Conservation (phyloP, 225 moss, liverwort and hornwort species). For the Thuidium tamariscinum region DNA sequence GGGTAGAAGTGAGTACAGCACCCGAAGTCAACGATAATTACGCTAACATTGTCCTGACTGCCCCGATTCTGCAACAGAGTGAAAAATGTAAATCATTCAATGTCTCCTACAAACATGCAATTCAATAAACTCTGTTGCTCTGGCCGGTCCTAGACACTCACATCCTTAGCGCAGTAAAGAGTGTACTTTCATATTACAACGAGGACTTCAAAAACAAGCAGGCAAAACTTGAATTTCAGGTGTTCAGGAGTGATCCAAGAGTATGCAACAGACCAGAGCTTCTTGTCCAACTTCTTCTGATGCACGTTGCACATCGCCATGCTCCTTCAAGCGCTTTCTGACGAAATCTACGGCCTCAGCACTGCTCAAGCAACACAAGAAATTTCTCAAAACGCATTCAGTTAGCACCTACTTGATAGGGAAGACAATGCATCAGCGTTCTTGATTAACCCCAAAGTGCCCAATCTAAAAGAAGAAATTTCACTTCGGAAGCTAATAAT, state of each 20-base stretch:
- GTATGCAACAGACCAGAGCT: conserved; percentile 50
- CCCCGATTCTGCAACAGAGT: conserved; percentile 47
- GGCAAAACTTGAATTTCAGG: neutral
- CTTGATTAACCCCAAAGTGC: neutral
- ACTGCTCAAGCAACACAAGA: conserved; percentile 28
- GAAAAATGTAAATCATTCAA: neutral
- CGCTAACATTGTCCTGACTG: conserved; percentile 70
- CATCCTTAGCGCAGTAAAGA: neutral
- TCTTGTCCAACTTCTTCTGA: conserved; percentile 68
- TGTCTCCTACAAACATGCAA: neutral
- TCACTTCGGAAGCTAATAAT: neutral
- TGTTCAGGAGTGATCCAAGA: neutral
- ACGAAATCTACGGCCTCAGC: conserved; percentile 71
- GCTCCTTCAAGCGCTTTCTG: conserved; percentile 57
- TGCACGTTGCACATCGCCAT: conserved; percentile 74
- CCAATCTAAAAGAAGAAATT: neutral
- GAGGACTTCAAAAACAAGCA: neutral
- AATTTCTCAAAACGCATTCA: neutral
- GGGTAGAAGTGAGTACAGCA: neutral
- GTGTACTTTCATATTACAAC: neutral
- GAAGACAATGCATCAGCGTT: neutral
- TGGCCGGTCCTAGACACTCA: neutral
- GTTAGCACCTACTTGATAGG: neutral
- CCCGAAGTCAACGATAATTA: conserved; percentile 76
- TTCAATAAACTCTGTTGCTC: neutral